Evolutionary conservation across 2,329 filamentous ascomycete species (phyloP).

Genomic region (Talaromyces sp.): DNA sequence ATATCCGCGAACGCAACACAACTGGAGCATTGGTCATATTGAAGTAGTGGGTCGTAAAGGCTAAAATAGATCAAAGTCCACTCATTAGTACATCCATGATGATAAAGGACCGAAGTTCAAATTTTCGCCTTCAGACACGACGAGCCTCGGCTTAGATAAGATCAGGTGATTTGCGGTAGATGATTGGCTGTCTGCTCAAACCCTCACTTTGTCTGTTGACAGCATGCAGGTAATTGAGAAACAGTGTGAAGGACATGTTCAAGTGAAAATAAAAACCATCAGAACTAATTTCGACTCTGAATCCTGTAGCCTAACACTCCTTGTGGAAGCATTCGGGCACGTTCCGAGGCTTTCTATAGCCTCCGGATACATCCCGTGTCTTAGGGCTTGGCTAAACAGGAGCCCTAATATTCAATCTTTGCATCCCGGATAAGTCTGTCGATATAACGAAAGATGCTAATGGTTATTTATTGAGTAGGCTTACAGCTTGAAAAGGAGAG

Average conservation of each 20-base stretch:
- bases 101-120: neutral
- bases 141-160: neutral
- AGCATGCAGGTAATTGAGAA: neutral
- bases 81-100: neutral
- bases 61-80: neutral
- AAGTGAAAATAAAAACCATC: neutral
- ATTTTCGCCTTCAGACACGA: neutral
- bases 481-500: neutral
- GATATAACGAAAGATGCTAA: too few species aligned
- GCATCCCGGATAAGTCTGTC: too few species aligned
- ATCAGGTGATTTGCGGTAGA: neutral
- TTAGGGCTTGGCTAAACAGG: neutral
- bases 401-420: neutral
- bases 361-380: neutral
- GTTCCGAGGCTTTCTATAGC: neutral
- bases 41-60: neutral
- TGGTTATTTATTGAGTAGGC: too few species aligned
- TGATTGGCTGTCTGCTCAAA: neutral
- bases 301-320: neutral
- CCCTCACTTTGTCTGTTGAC: neutral
- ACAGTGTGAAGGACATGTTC: too few species aligned
- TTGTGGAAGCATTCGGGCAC: neutral
- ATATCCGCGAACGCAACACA: slow-evolving; percentile 21
- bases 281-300: neutral
- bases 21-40: slow-evolving; percentile 7